Percentiles rank a stretch among this genome's conserved stretches.
Evolutionary conservation across 768 basidiomycete genomes (phyloP).

Genomic region (Hygrocybe punicea): DNA sequence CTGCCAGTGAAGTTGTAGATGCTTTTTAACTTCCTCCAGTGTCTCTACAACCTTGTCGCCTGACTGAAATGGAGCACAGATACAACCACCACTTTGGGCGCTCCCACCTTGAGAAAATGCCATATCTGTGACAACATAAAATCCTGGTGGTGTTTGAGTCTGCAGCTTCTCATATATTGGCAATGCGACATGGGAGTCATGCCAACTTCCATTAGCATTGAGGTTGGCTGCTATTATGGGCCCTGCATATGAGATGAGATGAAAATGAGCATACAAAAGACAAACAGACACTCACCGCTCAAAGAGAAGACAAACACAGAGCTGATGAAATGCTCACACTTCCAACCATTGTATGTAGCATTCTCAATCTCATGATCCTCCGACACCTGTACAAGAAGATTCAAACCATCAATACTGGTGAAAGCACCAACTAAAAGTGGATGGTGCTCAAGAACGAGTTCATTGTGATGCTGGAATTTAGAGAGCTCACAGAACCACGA

Average conservation of each 20-base stretch:
- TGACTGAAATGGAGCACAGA: constrained; percentile 38
- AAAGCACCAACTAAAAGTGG: constrained; percentile 36
- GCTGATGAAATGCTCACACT: constrained; percentile 40
- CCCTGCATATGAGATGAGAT: constrained; percentile 22
- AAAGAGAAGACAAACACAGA: constrained; percentile 32
- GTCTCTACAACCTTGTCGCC: constrained; percentile 21
- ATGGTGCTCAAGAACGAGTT: constrained; percentile 31
- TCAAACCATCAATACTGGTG: constrained; percentile 40
- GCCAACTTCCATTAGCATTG: constrained; percentile 44
- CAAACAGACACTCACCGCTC: constrained; percentile 12
- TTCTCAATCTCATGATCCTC: constrained; percentile 42
- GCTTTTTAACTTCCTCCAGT: constrained; percentile 17
- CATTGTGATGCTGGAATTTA: constrained; percentile 27
- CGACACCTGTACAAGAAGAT: constrained; percentile 30
- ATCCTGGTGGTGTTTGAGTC: constrained; percentile 30
- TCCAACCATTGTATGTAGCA: constrained; percentile 45
- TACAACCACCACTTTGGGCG: constrained; percentile 14
- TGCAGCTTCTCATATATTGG: constrained; percentile 32
- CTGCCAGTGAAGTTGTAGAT: constrained; percentile 32
- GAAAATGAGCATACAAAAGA: neutral
- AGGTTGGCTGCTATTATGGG: constrained; percentile 31
- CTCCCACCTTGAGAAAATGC: constrained; percentile 36
- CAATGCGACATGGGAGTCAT: constrained; percentile 40
- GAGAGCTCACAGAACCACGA: constrained; percentile 19
- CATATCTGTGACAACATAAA: constrained; percentile 39